Base-by-base conservation (phyloP, 73 alveolate genomes). In the Paramecium caudatum region DNA sequence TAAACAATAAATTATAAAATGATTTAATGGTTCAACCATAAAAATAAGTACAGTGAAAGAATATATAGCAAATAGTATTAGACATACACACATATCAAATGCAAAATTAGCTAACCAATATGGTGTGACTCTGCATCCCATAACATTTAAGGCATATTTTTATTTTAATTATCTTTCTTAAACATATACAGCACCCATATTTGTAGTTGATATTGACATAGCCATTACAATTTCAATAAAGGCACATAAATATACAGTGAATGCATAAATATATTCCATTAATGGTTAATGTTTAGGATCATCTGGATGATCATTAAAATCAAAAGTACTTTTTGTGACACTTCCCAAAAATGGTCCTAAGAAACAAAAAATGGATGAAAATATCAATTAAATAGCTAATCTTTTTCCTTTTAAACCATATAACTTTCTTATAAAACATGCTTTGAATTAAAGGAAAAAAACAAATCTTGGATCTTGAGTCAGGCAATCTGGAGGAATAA, bases 111-210 rank as follows among this genome's bases (percentile, higher is more conserved):
- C 33, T 86, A 86, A 10, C 93, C 93, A 86, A 34, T 86, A 86
- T 7, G 93, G 93, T 16, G 37, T 43, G 15, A 78, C 47, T 62
- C 93, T 70, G 46, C 93, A 86, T 41, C 93, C 93, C 93, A 86
- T 86, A 1, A 86, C 93, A 86, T 86, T 86, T 13, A 86, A 27
- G 12, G 93, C 93, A 86, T 86, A 86, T 63, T 86, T 86, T 15
- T 62, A 55, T 34, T 63, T 62, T 46, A 36, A 43, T 27, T 86
- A 47, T 41, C 93, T 86, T 46, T 86, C 93, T 17, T 49, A 50
- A 0, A 86, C 93, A 23, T 74, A 74, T 1, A 43, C 65, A 19
- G 47, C 19, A 3, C 55, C 62, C 6, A 74, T 39, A 74, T 68
- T 74, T 34, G 88, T 21, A 43, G 36, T 10, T 9, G 50, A 30